Percentiles rank a stretch among this genome's conserved stretches.
phyloP scores from a whole-genome alignment of 768 basidiomycete genomes.

The Tephrocybe sp. region DNA sequence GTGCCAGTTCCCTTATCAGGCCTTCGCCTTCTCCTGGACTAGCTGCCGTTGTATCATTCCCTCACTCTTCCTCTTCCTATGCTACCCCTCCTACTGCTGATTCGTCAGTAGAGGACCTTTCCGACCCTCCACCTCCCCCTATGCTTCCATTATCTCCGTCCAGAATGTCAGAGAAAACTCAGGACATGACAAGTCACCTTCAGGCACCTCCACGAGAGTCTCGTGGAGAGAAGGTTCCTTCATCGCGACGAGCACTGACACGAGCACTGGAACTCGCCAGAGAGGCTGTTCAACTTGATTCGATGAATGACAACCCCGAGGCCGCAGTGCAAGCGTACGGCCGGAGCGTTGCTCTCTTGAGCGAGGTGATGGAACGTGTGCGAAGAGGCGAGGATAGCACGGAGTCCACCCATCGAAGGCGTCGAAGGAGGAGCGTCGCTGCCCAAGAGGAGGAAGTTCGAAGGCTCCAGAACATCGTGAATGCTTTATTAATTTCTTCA shows the following conservation, averaged over 20 bases:
- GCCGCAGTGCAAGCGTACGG: constrained; percentile 89
- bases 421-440: constrained; percentile 73
- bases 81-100: constrained; percentile 20
- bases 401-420: constrained; percentile 51
- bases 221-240: constrained; percentile 57
- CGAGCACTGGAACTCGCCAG: constrained; percentile 84
- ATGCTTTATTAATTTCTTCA: constrained; percentile 6
- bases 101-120: constrained; percentile 47
- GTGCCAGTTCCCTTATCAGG: constrained; percentile 36
- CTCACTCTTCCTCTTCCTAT: constrained; percentile 35
- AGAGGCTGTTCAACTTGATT: constrained; percentile 85
- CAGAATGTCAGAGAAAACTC: constrained; percentile 25
- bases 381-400: constrained; percentile 80
- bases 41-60: constrained; percentile 59
- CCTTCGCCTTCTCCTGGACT: constrained; percentile 45
- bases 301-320: constrained; percentile 83
- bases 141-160: constrained; percentile 41
- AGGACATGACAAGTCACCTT: constrained; percentile 44
- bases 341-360: constrained; percentile 80
- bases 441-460: constrained; percentile 90
- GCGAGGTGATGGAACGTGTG: constrained; percentile 91
- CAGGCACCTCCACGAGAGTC: constrained; percentile 43
- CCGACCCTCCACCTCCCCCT: constrained; percentile 57
- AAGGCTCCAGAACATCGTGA: constrained; percentile 81
- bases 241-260: constrained; percentile 84